Percentiles rank a stretch among this genome's conserved stretches.
Evolutionary conservation across 495 filamentous ascomycete species (phyloP).

Genomic region (Aspergillus coremiiformis): DNA sequence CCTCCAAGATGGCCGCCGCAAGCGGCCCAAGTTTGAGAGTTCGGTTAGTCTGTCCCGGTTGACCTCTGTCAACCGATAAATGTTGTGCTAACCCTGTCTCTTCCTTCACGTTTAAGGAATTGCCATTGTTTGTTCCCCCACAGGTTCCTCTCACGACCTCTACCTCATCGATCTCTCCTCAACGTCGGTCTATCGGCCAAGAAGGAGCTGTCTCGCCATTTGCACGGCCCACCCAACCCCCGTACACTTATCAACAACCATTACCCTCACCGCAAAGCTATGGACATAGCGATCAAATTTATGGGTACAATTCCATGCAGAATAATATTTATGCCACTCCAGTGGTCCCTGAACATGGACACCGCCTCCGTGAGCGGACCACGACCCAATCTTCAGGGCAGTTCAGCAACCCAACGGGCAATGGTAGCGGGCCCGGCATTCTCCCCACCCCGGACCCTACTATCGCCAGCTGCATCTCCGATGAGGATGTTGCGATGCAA

Average conservation of each 20-base stretch:
- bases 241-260: conserved; percentile 62
- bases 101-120: conserved; percentile 54
- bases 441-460: conserved; percentile 92
- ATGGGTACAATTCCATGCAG: conserved; percentile 32
- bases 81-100: conserved; percentile 6
- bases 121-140: conserved; percentile 88
- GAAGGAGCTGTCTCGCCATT: conserved; percentile 60
- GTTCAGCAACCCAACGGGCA: conserved; percentile 34
- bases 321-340: conserved; percentile 44
- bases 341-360: conserved; percentile 51
- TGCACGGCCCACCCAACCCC: conserved; percentile 60
- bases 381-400: conserved; percentile 23
- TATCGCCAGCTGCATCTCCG: conserved; percentile 87
- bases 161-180: conserved; percentile 85
- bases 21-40: conserved; percentile 95
- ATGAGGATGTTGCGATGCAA: conserved; percentile 95
- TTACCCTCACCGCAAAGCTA: conserved; percentile 76
- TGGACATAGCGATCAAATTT: conserved; percentile 45
- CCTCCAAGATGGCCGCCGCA: conserved; percentile 89
- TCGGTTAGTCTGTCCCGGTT: conserved; percentile 60
- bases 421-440: conserved; percentile 46
- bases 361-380: conserved; percentile 58
- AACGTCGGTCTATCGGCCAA: conserved; percentile 60
- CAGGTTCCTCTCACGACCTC: conserved; percentile 85
- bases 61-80: not conserved